These are phyloP conservation scores for Claviceps sp. DNA, from an alignment of 2,329 filamentous ascomycete genomes.

Conservation along the genomic window DNA sequence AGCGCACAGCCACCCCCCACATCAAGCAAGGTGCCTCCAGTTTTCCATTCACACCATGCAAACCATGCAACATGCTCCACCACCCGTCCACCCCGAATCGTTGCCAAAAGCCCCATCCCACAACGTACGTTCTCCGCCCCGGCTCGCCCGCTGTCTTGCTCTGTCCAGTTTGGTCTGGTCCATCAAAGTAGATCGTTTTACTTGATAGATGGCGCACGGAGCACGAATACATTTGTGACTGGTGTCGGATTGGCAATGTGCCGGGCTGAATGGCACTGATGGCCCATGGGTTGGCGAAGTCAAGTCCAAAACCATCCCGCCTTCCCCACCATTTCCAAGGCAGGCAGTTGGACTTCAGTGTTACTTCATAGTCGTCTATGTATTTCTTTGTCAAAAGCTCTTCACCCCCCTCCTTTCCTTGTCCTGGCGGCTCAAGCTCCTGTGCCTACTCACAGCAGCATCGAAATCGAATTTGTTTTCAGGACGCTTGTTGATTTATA, in stretches of 20 bases:
- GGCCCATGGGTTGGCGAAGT: background rate
- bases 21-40: background rate
- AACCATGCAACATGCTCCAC: background rate
- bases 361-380: background rate
- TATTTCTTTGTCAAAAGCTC: background rate
- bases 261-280: background rate
- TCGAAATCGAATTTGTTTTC: constrained; percentile 1
- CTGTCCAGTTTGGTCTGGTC: constrained; percentile 3
- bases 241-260: background rate
- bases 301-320: constrained; percentile 6
- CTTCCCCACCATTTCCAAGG: constrained; percentile 4
- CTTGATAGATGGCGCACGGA: background rate
- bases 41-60: background rate
- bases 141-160: constrained; percentile 2
- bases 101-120: constrained; percentile 1
- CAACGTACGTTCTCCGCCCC: background rate
- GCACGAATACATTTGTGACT: background rate
- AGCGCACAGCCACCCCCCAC: background rate
- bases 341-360: background rate
- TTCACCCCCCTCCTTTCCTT: background rate
- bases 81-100: background rate
- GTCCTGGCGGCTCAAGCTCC: constrained; percentile 3
- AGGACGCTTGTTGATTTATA: background rate
- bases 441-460: constrained; percentile 2
- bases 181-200: background rate